Percentiles rank a stretch among this genome's conserved stretches.
phyloP scores from a whole-genome alignment of 139 green algal genomes.

The Gonium pectorale region DNA sequence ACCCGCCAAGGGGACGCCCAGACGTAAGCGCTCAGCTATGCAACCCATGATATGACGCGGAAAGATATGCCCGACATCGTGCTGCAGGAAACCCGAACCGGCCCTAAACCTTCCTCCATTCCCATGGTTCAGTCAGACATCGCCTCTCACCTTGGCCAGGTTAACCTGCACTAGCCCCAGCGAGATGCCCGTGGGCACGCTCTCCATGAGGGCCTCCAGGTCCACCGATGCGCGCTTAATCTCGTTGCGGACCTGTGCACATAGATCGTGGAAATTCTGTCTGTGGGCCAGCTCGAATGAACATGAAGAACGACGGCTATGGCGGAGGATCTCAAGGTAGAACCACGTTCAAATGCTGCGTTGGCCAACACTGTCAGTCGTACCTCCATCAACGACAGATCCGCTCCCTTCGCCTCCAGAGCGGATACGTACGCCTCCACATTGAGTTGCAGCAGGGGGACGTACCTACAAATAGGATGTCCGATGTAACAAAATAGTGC shows the following conservation, averaged over 20 bases:
- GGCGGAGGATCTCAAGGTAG: no score
- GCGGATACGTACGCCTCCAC: slow-evolving; percentile 68
- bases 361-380: neutral
- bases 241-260: slow-evolving; percentile 53
- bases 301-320: no score
- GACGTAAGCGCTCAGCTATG: no score
- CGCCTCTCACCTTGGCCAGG: slow-evolving; percentile 64
- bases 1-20: no score
- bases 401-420: slow-evolving; percentile 64
- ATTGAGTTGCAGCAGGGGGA: slow-evolving; percentile 71
- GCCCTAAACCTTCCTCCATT: no score
- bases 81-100: no score
- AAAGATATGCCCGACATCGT: no score
- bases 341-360: no score
- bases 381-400: slow-evolving; percentile 67
- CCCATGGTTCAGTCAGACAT: no score
- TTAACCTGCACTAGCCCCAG: slow-evolving; percentile 73
- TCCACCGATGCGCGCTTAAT: slow-evolving; percentile 63
- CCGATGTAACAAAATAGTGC: neutral
- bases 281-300: no score
- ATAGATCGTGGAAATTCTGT: no score
- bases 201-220: slow-evolving; percentile 61
- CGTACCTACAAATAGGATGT: slow-evolving; percentile 29
- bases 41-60: no score
- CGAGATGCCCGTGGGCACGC: slow-evolving; percentile 64